Base-by-base conservation (phyloP, 1,284 basidiomycete genomes). In the Inonotus obliquus region DNA sequence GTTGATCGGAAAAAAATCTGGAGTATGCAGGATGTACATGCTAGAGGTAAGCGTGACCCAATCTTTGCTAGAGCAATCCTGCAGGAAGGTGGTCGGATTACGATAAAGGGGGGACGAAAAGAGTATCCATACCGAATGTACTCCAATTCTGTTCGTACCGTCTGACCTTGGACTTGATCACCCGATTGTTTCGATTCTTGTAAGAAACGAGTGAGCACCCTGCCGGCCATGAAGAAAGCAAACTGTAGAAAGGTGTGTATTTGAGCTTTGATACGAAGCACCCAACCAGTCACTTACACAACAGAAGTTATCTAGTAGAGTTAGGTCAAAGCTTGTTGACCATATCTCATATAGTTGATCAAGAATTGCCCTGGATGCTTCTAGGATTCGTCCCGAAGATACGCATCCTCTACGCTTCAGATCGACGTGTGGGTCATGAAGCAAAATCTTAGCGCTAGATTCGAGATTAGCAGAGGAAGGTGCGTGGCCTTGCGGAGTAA, bases 401-500 rank as follows among this genome's bases (percentile, higher is more conserved):
- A 82, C 76, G 67, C 88, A 89, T 25, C 79, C 80, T n/a, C 76
- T 75, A 53, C 72, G 73, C 37, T 77, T 75, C 53, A 86, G 75
- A 62, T 83, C 79, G 14, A 87, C 85, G 68, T 90, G 87, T 0
- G 87, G 85, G 65, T 91, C 88, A 65, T 90, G 88, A 37, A 91
- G 73, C 17, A 87, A 73, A 59, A 90, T 85, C 6, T 73, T 79
- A 6, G 84, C 81, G 9, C 87, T 89, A 48, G 56, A 11, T 10
- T 2, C 53, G n/a, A 17, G 48, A 17, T 37, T 21, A 48, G 23
- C 25, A 2, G 38, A 9, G 32, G 52, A 41, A 37, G 37, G n/a
- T 17, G 9, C 4, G 4, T 32, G 32, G 32, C 32, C 9, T 11
- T 44, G 25, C 21, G 48, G 14, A 9, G 38, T 29, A 7, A 76